Conservation (phyloP, 75 land plant genomes). For the Pinus albicaulis region DNA sequence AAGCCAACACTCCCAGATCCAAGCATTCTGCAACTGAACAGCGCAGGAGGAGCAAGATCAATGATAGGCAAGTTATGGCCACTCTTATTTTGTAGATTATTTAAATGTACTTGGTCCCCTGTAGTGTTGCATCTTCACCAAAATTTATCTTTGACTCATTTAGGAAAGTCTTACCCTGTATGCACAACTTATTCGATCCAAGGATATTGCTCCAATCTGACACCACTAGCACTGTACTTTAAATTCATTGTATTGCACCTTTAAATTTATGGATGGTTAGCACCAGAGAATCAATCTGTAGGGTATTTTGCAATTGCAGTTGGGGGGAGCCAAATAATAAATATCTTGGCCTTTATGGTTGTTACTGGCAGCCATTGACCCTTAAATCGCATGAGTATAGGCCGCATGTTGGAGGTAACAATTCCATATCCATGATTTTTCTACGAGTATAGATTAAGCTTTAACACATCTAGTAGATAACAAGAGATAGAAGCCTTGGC, state of each 20-base stretch:
- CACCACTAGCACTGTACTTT: not conserved
- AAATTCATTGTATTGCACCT: not conserved
- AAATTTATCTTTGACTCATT: not conserved
- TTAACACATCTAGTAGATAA: too few species aligned
- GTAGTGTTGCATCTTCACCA: not conserved
- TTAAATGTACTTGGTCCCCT: not conserved
- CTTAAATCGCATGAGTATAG: not conserved
- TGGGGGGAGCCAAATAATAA: not conserved
- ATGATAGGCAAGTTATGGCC: conserved; percentile 63
- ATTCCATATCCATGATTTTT: not conserved
- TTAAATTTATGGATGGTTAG: not conserved
- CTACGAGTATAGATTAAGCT: too few species aligned
- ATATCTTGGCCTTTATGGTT: conserved; percentile 3
- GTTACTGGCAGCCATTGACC: not conserved
- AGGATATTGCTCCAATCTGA: not conserved
- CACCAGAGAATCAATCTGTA: not conserved
- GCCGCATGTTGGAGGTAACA: not conserved
- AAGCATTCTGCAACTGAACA: conserved; percentile 96
- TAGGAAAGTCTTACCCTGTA: not conserved
- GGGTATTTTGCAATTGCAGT: not conserved
- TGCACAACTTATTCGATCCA: not conserved
- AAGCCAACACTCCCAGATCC: conserved; percentile 72
- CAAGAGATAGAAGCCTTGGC: too few species aligned
- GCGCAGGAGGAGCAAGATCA: conserved; percentile 85
- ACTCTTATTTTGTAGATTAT: too few species aligned